Evolutionary conservation across 306 rosid genomes (phyloP).

Genomic region (Cicer yamashitae): DNA sequence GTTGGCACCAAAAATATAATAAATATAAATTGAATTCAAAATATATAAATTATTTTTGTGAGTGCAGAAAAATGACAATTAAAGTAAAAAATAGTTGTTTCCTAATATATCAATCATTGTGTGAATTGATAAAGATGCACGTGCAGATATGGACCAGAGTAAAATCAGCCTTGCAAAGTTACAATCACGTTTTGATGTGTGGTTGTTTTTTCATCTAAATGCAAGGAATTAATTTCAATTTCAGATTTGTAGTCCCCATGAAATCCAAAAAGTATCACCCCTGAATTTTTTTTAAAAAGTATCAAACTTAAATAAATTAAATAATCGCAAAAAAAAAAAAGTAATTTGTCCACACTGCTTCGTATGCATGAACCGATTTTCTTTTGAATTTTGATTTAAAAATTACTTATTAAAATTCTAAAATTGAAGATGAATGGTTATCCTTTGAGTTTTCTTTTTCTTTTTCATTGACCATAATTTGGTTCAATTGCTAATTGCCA

Average conservation of each 20-base stretch:
- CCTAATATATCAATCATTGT: conserved; percentile 31
- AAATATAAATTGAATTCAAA: too few species aligned
- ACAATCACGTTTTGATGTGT: conserved; percentile 40
- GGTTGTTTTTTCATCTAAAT: conserved; percentile 51
- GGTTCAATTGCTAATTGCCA: not conserved
- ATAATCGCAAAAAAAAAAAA: not conserved
- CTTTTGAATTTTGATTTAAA: not conserved
- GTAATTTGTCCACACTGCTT: not conserved
- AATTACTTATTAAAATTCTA: not conserved
- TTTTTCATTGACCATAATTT: conserved; percentile 14
- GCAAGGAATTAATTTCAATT: conserved; percentile 49
- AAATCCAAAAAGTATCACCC: conserved; percentile 50
- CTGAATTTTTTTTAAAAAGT: not conserved
- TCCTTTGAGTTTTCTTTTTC: not conserved
- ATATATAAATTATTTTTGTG: too few species aligned
- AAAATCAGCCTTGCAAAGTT: conserved; percentile 28
- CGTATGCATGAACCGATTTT: not conserved
- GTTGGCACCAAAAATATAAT: too few species aligned
- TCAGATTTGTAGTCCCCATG: conserved; percentile 67
- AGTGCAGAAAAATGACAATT: too few species aligned
- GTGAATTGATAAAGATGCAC: conserved; percentile 33
- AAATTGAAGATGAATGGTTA: not conserved
- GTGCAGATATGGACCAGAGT: conserved; percentile 29
- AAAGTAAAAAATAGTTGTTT: not conserved
- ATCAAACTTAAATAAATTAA: not conserved